Evolutionary conservation across 176 grass and related monocot genomes (phyloP), one percentile per base, ranked within the genome.

Genomic region (Canna indica): DNA sequence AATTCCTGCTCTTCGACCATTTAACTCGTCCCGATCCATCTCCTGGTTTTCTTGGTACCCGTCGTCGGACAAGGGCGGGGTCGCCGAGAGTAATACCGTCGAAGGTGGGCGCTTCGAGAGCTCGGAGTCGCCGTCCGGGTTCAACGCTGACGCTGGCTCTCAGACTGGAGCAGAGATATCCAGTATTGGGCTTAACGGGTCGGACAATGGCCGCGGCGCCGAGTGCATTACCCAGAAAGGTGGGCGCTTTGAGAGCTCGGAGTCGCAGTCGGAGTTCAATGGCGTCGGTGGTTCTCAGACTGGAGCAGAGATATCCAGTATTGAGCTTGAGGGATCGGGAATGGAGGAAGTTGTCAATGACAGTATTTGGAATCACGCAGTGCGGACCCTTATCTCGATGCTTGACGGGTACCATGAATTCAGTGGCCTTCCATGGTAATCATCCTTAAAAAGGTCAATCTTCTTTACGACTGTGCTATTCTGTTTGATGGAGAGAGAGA

Each of bases 391-490:
- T 54, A 70, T 68, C 25, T 62, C 63, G 4, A 46, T 79, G 56
- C 76, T 97, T 46, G 86, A 92, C 20, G 88, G 86, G 30, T 85
- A 81, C 13, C 88, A 92, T 64, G 81, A 41, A 45, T 39, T 97
- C 53, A 97, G 83, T 47, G 93, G 93, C 69, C 69, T 97, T 59
- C 88, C 93, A 54, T 92, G 88, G 93, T 97, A 90, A 25, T 73
- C 25, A 31, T 32, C 74, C 33, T 67, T 10, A 65, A 34, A 28
- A 24, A 50, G 62, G 29, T 47, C 36, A 24, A 61, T 5, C 65
- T 54, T 62, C 56, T 67, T 68, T 59, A 4, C 41, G 10, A 50
- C n/a, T 42, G n/a, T 47, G 32, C 2, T 45, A 3, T 61, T 11
- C 7, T 50, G 38, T 24, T 39, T 10, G n/a, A 10, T 32, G 24